Conservation (phyloP, 371 early-diverging fungal species). For the Mucor ambiguus region DNA sequence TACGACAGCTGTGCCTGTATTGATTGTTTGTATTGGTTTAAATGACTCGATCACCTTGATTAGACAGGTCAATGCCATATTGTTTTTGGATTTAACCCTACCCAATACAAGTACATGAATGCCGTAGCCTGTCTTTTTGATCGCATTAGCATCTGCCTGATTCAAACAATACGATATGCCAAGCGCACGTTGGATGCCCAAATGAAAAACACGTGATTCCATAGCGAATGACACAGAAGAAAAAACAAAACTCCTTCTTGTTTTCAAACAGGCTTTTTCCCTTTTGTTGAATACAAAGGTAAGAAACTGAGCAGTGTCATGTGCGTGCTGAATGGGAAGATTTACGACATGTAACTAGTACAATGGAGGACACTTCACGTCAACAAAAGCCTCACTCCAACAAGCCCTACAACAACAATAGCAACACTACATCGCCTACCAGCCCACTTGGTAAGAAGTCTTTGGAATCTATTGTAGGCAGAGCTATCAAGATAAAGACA, state of each 20-base stretch:
- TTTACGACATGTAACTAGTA: not conserved
- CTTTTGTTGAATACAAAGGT: not conserved
- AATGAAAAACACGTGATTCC: not conserved
- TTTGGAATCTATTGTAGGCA: constrained; percentile 43
- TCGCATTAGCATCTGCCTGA: too few species aligned
- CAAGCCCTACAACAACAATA: not conserved
- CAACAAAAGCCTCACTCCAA: not conserved
- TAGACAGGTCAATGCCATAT: too few species aligned
- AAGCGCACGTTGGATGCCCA: too few species aligned
- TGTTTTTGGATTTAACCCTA: too few species aligned
- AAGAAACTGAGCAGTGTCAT: not conserved
- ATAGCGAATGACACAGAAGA: not conserved
- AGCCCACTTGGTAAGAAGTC: constrained; percentile 12
- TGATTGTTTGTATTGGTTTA: too few species aligned
- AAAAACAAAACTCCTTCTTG: not conserved
- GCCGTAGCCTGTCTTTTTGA: too few species aligned
- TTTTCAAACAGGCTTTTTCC: not conserved
- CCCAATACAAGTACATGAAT: too few species aligned
- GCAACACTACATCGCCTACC: not conserved
- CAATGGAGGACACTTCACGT: constrained; percentile 14
- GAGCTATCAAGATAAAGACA: constrained; percentile 58
- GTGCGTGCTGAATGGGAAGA: not conserved
- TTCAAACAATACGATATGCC: too few species aligned
- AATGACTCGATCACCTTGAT: too few species aligned
- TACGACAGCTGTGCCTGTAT: not conserved